Evolutionary conservation across 129 eudicot species (phyloP), one percentile per base, ranked within the genome.

Genomic region (Silybum marianum): DNA sequence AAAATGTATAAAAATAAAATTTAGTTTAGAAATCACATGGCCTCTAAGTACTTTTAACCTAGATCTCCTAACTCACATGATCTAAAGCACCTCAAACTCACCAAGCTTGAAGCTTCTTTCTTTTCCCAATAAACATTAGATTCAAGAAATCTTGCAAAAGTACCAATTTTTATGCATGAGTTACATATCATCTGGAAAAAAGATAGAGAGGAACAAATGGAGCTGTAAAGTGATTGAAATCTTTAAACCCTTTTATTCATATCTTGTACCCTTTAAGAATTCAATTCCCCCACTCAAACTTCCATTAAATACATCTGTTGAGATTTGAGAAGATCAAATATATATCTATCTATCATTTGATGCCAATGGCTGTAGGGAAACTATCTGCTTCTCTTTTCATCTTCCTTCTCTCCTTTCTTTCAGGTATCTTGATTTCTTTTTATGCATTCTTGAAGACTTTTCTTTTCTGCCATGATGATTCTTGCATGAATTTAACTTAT

Each of bases 361-460:
- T 58, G 1, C 48, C 48, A 67, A 82, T 88, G 88, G 84, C 91
- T 81, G 80, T 54, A 72, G 39, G 77, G 77, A 76, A 25, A 75
- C 44, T 80, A 46, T 26, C 62, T 77, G 62, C 81, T 75, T 76
- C 75, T 75, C 68, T 82, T 42, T 81, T 80, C 84, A 30, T 86
- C 77, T 76, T 89, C 34, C 24, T 85, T 3, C 18, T 87, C 21
- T 69, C 84, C 68, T 44, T 67, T 81, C 34, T 90, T 78, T 86
- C 91, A 88, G 94, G 91, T 88, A 79, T 8, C 14, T 73, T 81
- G 23, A 73, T 44, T 10, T 11, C 54, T 44, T 40, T 40, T 10
- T 40, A 40, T 9, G 48, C 78, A 71, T 19, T 75, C 60, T 36
- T 80, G 63, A 44, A 79, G n/a, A 69, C 24, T 2, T 26, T 69